These are phyloP conservation scores for Miscanthus lutarioriparius DNA, from an alignment of 176 grass and related monocot genomes.

Conservation along the genomic window DNA sequence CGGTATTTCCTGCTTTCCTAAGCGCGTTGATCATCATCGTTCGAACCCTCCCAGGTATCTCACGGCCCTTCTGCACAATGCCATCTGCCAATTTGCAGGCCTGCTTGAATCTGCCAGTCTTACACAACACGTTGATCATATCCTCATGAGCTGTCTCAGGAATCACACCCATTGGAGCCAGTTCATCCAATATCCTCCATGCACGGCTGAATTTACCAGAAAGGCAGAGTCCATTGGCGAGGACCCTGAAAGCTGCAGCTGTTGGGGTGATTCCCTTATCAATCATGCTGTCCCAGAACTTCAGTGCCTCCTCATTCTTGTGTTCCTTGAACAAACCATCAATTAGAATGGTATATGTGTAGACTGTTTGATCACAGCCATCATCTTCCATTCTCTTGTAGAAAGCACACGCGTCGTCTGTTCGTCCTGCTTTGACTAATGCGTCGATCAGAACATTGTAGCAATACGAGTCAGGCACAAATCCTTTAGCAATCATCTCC, in stretches of 20 bases:
- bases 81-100: constrained; percentile 92
- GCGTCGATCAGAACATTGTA: constrained; percentile 78
- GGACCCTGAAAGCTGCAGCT: constrained; percentile 65
- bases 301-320: constrained; percentile 80
- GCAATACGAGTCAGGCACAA: constrained; percentile 77
- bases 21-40: constrained; percentile 92
- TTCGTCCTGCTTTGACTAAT: constrained; percentile 68
- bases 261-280: constrained; percentile 88
- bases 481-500: constrained; percentile 68
- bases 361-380: constrained; percentile 78
- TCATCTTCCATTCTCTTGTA: constrained; percentile 81
- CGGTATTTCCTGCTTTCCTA: constrained; percentile 85
- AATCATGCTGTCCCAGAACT: constrained; percentile 84
- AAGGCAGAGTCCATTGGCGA: constrained; percentile 75
- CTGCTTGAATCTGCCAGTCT: constrained; percentile 77
- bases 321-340: constrained; percentile 89
- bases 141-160: constrained; percentile 83
- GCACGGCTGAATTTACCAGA: constrained; percentile 90
- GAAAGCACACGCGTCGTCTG: constrained; percentile 63
- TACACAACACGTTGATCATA: constrained; percentile 90
- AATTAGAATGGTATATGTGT: constrained; percentile 82
- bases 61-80: constrained; percentile 74
- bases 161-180: constrained; percentile 83
- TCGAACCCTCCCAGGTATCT: constrained; percentile 81
- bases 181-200: constrained; percentile 82